phyloP scores from a whole-genome alignment of 73 alveolate genomes.

The Durusdinium trenchii region DNA sequence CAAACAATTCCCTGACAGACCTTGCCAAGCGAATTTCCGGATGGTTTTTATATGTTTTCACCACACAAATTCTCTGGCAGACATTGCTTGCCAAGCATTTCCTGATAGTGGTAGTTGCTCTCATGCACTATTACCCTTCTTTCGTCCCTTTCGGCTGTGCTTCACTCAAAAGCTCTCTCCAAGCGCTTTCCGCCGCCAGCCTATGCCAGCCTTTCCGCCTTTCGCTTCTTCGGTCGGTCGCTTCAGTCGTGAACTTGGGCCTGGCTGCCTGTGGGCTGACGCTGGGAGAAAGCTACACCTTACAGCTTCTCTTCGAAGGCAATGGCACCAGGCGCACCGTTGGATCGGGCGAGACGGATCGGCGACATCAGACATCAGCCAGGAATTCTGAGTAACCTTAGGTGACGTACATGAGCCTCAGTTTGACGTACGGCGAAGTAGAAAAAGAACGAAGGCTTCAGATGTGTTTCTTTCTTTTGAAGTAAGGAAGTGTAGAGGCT shows the following conservation, averaged over 20 bases:
- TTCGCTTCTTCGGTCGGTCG: neutral
- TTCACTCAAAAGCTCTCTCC: neutral
- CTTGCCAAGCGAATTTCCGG: too few species aligned
- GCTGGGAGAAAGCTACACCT: conserved; percentile 36
- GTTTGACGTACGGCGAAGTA: too few species aligned
- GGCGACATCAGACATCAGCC: too few species aligned
- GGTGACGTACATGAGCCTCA: too few species aligned
- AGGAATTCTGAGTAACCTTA: too few species aligned
- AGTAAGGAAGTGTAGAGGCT: too few species aligned
- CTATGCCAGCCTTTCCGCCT: neutral
- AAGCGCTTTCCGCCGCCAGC: neutral
- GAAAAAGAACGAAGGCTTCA: too few species aligned
- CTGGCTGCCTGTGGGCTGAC: conserved; percentile 28
- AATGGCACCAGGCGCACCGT: neutral
- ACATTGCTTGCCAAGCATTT: too few species aligned
- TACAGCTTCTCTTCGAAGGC: conserved; percentile 45
- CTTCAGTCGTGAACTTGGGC: neutral
- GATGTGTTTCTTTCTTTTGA: too few species aligned
- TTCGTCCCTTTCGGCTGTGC: neutral
- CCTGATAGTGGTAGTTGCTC: neutral
- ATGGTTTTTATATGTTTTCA: too few species aligned
- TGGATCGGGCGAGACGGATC: neutral
- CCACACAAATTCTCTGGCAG: too few species aligned
- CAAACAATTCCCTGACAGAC: too few species aligned
- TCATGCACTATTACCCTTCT: neutral